phyloP scores from a whole-genome alignment of 1,139 yeast genomes.

The Taphrina confusa region DNA sequence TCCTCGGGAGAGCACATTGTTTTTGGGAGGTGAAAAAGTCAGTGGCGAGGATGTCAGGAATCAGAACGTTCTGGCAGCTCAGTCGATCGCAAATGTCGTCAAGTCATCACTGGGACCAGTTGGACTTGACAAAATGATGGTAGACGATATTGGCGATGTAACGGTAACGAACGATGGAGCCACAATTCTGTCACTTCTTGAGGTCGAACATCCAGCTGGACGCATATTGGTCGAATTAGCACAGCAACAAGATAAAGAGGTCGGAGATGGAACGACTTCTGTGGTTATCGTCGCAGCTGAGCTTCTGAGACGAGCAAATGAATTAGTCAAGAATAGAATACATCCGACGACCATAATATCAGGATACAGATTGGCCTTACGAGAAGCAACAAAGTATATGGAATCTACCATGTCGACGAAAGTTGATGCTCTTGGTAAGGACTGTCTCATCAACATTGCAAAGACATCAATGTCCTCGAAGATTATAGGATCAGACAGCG shows the following conservation, averaged over 20 bases:
- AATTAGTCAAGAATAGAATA: constrained; percentile 84
- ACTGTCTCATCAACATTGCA: constrained; percentile 75
- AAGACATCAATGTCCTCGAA: constrained; percentile 97
- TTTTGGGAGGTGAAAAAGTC: constrained; percentile 86
- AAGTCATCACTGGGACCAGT: constrained; percentile 97
- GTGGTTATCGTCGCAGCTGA: constrained; percentile 55
- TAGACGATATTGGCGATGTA: constrained; percentile 98
- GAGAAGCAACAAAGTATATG: constrained; percentile 88
- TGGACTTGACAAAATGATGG: constrained; percentile 97
- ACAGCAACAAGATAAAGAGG: constrained; percentile 98
- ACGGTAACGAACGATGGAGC: constrained; percentile 99
- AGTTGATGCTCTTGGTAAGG: constrained; percentile 81
- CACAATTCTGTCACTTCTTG: constrained; percentile 82
- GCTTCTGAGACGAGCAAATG: constrained; percentile 87
- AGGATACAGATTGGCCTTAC: constrained; percentile 89
- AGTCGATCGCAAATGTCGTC: constrained; percentile 95
- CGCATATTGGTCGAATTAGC: constrained; percentile 95
- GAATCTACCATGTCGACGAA: constrained; percentile 79
- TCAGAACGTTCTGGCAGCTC: constrained; percentile 91
- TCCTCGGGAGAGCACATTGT: constrained; percentile 31
- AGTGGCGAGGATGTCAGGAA: constrained; percentile 96
- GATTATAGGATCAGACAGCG: constrained; percentile 91
- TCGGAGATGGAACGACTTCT: constrained; percentile 93
- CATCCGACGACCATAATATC: constrained; percentile 98
- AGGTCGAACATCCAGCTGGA: constrained; percentile 99